Evolutionary conservation across 2,329 filamentous ascomycete species (phyloP).

Genomic region (Cercospora beticola): DNA sequence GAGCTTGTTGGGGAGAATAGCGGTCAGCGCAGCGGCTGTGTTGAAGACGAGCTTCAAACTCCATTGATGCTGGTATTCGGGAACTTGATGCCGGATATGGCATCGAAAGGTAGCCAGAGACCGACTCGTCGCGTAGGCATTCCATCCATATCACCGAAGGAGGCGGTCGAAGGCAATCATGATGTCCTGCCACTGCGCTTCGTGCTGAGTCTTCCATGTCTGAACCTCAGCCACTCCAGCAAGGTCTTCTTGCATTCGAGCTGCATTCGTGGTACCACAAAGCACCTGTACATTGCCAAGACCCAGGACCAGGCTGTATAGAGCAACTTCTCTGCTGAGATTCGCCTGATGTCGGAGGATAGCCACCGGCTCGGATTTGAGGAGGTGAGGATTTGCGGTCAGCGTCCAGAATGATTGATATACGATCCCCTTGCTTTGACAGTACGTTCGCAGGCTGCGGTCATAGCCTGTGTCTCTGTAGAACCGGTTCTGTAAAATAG

Average conservation of each 20-base stretch:
- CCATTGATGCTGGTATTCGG: background rate
- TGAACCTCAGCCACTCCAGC: slow-evolving; percentile 40
- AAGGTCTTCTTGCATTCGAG: slow-evolving; percentile 56
- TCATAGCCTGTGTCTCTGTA: slow-evolving; percentile 62
- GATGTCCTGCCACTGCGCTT: slow-evolving; percentile 2
- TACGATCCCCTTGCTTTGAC: slow-evolving; percentile 51
- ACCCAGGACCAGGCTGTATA: slow-evolving; percentile 59
- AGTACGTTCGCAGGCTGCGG: slow-evolving; percentile 57
- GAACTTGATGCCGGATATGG: background rate
- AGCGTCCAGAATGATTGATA: slow-evolving; percentile 64
- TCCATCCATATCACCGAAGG: slow-evolving; percentile 8
- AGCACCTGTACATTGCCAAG: slow-evolving; percentile 52
- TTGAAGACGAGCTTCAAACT: background rate
- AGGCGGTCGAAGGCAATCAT: slow-evolving; percentile 16
- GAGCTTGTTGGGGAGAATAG: background rate
- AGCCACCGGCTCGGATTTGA: slow-evolving; percentile 50
- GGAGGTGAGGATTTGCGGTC: slow-evolving; percentile 56
- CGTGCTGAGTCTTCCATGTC: slow-evolving; percentile 14
- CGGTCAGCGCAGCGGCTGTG: background rate
- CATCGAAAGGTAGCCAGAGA: background rate
- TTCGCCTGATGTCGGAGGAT: slow-evolving; percentile 48
- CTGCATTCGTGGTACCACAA: slow-evolving; percentile 56
- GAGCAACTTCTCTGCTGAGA: slow-evolving; percentile 49
- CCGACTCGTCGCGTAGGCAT: background rate
- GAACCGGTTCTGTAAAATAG: slow-evolving; percentile 76